phyloP scores from a whole-genome alignment of 768 basidiomycete genomes.

The Rhizopogon rudus region DNA sequence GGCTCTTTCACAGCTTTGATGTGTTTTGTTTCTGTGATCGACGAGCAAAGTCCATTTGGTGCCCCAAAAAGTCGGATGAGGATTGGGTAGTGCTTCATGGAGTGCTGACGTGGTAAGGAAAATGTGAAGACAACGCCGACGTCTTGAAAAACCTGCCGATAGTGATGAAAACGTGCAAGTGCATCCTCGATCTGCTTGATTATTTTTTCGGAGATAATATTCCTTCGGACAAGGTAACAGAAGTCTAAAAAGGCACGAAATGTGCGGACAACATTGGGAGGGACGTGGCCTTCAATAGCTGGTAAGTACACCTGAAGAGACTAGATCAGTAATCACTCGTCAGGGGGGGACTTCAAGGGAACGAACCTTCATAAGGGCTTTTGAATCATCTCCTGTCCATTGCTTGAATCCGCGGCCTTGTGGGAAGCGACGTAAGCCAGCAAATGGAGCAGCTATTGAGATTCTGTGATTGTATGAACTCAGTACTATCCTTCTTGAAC shows the following conservation, averaged over 20 bases:
- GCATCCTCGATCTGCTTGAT: conserved; percentile 14
- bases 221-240: conserved; percentile 12
- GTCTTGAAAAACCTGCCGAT: conserved; percentile 12
- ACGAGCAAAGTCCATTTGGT: conserved; percentile 22
- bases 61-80: conserved; percentile 20
- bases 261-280: too few relatives aligned
- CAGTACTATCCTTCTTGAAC: too few relatives aligned
- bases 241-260: conserved; percentile 26
- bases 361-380: conserved; percentile 19
- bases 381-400: conserved; percentile 19
- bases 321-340: too few relatives aligned
- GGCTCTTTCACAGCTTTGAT: conserved; percentile 22
- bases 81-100: conserved; percentile 21
- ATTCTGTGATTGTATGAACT: not conserved
- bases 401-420: conserved; percentile 14
- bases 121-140: conserved; percentile 13
- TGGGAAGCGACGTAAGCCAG: conserved; percentile 11
- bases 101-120: conserved; percentile 26
- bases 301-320: conserved; percentile 6
- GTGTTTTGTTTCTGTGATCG: conserved; percentile 16
- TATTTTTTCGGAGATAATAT: conserved; percentile 11
- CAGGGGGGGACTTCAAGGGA: not conserved
- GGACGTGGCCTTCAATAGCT: too few relatives aligned
- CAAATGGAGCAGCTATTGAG: not conserved
- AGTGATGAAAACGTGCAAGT: conserved; percentile 15